Base-by-base conservation (phyloP, 2,329 filamentous ascomycete genomes). In the Colletotrichum chrysophilum region DNA sequence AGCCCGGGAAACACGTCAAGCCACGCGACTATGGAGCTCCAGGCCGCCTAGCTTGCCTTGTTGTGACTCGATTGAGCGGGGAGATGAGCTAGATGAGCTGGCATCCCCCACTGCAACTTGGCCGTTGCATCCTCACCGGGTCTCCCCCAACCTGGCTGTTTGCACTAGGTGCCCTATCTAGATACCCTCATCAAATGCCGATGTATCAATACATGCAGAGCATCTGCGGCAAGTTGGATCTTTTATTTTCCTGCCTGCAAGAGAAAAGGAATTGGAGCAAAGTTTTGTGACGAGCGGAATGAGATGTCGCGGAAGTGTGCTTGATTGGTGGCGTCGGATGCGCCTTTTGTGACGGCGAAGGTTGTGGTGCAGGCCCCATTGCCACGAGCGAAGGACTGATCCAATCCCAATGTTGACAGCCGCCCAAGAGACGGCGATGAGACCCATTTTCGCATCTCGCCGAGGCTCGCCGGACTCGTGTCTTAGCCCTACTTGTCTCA, bases 121-220 rank as follows among this genome's bases (percentile, higher is more conserved):
- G 61, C 55, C 26, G 30, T 60, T 56, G n/a, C 26, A 55, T 62
- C 28, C 68, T 55, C 36, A 64, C 43, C 56, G 43, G 43, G 43
- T 48, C 43, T 48, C 18, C 48, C 26, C n/a, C 52, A 43, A 28
- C 61, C 26, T 56, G 30, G 43, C 43, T 30, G 14, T 21, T 43
- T n/a, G 28, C 62, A 28, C 34, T 32, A 64, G 56, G 24, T 68
- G 55, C 64, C 62, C 48, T 68, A 65, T 68, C 34, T 75, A 68
- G 73, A 75, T 75, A 75, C 73, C 73, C 73, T 73, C 56, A 68
- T 68, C 32, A 52, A 75, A 75, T 69, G 58, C 43, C 56, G 70
- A 73, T 36, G 34, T 73, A 64, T 65, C 43, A 28, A 73, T 73
- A 64, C 21, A 67, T 38, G 36, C 32, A 52, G 32, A 16, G 32